A percentile compares a stretch with the other conserved stretches of the same genome.
Evolutionary conservation across 2,329 filamentous ascomycete species (phyloP).

Genomic region (Xylariaceae sp.): DNA sequence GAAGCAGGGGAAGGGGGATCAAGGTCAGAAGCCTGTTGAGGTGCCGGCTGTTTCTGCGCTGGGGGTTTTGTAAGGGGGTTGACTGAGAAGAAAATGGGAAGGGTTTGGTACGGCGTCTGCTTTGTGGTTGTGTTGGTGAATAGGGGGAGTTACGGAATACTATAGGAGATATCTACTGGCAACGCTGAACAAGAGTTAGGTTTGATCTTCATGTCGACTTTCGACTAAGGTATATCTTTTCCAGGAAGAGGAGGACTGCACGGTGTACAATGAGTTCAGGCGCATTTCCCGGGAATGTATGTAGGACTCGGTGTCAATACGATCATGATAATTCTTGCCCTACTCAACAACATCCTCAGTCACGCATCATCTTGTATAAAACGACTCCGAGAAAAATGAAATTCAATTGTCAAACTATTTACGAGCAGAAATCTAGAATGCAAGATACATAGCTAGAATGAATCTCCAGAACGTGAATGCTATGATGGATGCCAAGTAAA

Average conservation of each 20-base stretch:
- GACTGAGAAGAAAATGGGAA: background rate
- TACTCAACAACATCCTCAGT: too few relatives aligned
- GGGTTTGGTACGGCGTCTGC: background rate
- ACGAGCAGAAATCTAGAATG: conserved; percentile 13
- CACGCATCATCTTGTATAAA: background rate
- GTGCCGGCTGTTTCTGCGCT: background rate
- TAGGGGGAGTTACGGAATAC: too few relatives aligned
- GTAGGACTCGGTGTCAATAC: too few relatives aligned
- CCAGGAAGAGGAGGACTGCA: background rate
- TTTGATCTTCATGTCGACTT: too few relatives aligned
- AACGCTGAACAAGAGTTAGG: too few relatives aligned
- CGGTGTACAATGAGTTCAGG: background rate
- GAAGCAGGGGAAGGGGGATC: background rate
- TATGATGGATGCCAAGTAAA: conserved; percentile 6
- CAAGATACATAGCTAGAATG: background rate
- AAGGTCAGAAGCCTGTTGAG: background rate
- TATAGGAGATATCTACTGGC: too few relatives aligned
- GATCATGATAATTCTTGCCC: too few relatives aligned
- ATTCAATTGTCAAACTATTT: conserved; percentile 1
- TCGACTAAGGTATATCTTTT: too few relatives aligned
- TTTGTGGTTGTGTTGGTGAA: too few relatives aligned
- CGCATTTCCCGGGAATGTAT: too few relatives aligned
- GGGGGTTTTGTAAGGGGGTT: background rate
- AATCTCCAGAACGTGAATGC: conserved; percentile 10
- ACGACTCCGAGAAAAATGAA: background rate